Percentiles rank a stretch among this genome's conserved stretches.
Evolutionary conservation across 2,329 filamentous ascomycete genomes (phyloP).

Genomic region (Colletotrichum sp.): DNA sequence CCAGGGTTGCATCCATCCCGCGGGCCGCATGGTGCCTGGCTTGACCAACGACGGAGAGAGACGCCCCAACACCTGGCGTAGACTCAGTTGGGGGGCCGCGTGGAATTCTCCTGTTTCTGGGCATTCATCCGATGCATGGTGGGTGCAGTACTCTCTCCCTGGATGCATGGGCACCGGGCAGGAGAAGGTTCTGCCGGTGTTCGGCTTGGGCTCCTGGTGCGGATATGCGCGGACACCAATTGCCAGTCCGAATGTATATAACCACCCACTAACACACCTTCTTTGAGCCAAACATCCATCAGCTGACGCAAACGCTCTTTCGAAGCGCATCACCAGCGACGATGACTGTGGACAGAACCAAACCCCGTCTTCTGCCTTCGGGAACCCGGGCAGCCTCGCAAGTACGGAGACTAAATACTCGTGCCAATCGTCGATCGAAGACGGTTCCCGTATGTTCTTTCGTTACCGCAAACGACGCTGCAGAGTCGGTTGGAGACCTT

Average conservation of each 20-base stretch:
- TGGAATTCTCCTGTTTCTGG: neutral
- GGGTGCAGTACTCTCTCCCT: neutral
- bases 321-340: neutral
- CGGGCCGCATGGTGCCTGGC: too few relatives aligned
- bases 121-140: neutral
- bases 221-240: neutral
- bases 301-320: neutral
- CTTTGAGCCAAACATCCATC: neutral
- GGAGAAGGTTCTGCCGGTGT: neutral
- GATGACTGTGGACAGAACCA: neutral
- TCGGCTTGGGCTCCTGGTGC: too few relatives aligned
- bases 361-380: neutral
- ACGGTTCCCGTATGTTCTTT: neutral
- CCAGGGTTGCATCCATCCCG: too few relatives aligned
- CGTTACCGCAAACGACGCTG: neutral
- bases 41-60: too few relatives aligned
- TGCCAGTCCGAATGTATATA: neutral
- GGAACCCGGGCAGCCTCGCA: neutral
- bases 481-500: neutral
- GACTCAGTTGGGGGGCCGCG: neutral
- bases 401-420: neutral
- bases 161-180: neutral
- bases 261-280: neutral
- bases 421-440: neutral
- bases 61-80: too few relatives aligned